Conservation (phyloP, 805 yeast species). For the Scheffersomyces amazonensis region DNA sequence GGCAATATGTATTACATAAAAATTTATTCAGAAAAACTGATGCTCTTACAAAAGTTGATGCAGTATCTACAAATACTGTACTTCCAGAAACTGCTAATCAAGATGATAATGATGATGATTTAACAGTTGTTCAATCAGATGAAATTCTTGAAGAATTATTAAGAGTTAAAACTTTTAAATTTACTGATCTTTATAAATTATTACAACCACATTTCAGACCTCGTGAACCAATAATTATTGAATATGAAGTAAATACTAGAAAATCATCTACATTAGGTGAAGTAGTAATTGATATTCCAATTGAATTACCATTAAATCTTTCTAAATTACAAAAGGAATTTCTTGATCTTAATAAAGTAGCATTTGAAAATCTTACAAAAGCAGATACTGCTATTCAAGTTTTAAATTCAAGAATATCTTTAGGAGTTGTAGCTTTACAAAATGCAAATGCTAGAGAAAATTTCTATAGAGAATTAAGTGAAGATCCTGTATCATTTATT, state of each 20-base stretch:
- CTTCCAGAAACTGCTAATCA: slow-evolving; percentile 6
- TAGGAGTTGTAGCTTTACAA: slow-evolving; percentile 52
- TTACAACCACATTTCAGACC: slow-evolving; percentile 72
- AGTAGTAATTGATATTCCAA: slow-evolving; percentile 66
- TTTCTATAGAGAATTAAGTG: slow-evolving; percentile 70
- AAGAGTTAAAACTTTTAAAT: slow-evolving; percentile 53
- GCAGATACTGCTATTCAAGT: slow-evolving; percentile 44
- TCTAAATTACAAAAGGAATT: slow-evolving; percentile 36
- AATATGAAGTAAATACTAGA: slow-evolving; percentile 74
- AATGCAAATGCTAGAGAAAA: slow-evolving; percentile 64
- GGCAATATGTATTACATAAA: slow-evolving; percentile 76
- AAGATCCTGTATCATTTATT: slow-evolving; percentile 76
- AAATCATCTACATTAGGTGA: slow-evolving; percentile 80
- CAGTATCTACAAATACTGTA: slow-evolving; percentile 24
- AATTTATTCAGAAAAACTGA: slow-evolving; percentile 43
- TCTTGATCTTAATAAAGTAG: slow-evolving; percentile 32
- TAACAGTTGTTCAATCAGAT: slow-evolving; percentile 39
- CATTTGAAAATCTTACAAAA: slow-evolving; percentile 41
- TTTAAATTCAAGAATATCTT: slow-evolving; percentile 39
- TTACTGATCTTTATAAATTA: slow-evolving; percentile 70
- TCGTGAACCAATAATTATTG: slow-evolving; percentile 72
- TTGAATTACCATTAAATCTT: slow-evolving; percentile 38
- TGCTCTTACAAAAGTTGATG: slow-evolving; percentile 32
- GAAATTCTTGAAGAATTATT: slow-evolving; percentile 45
- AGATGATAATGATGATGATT: slow-evolving; percentile 27